Conservation (phyloP, 768 basidiomycete species). For the Lyophyllum shimeji region DNA sequence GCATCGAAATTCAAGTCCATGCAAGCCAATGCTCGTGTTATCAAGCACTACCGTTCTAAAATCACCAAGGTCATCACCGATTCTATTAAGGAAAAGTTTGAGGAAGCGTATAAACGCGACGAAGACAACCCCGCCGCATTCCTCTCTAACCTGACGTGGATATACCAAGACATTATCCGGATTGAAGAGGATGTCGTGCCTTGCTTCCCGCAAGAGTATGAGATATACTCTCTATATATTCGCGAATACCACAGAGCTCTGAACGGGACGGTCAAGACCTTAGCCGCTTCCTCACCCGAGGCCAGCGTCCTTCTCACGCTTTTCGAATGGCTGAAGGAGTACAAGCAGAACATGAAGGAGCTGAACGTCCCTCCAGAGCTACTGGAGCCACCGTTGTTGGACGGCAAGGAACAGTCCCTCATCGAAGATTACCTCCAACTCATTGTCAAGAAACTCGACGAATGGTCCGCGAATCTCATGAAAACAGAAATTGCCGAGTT, state of each 20-base stretch:
- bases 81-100: slow-evolving; percentile 72
- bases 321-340: slow-evolving; percentile 95
- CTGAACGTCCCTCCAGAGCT: slow-evolving; percentile 79
- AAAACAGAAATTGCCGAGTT: slow-evolving; percentile 87
- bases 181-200: slow-evolving; percentile 87
- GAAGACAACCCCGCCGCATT: slow-evolving; percentile 69
- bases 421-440: slow-evolving; percentile 95
- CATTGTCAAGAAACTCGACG: slow-evolving; percentile 93
- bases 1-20: slow-evolving; percentile 92
- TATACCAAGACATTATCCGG: slow-evolving; percentile 94
- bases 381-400: slow-evolving; percentile 87
- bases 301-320: slow-evolving; percentile 86
- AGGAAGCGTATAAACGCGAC: slow-evolving; percentile 61
- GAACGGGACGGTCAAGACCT: slow-evolving; percentile 67
- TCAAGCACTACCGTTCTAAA: slow-evolving; percentile 95
- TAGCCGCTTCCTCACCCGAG: slow-evolving; percentile 75
- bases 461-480: slow-evolving; percentile 96
- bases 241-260: slow-evolving; percentile 90
- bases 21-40: slow-evolving; percentile 87
- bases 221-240: slow-evolving; percentile 80
- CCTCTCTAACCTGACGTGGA: slow-evolving; percentile 79
- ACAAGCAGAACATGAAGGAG: slow-evolving; percentile 94
- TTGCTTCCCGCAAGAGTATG: slow-evolving; percentile 91
- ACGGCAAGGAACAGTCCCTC: slow-evolving; percentile 89
- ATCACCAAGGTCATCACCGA: slow-evolving; percentile 77